Evolutionary conservation across 1,284 basidiomycete species (phyloP).

Genomic region (Golubevia pallescens): DNA sequence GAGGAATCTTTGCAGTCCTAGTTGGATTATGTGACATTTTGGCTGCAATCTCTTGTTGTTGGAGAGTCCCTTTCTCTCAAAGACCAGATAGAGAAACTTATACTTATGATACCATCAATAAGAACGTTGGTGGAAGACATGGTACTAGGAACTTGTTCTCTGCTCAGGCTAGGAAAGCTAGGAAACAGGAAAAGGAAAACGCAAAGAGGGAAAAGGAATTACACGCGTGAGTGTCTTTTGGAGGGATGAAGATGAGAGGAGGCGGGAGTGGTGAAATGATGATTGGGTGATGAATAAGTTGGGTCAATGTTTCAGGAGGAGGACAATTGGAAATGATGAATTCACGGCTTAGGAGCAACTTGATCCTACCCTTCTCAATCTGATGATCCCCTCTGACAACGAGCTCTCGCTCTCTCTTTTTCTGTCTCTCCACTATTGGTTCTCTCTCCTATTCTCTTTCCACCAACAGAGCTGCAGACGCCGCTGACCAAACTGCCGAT

Average conservation of each 20-base stretch:
- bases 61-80: conserved; percentile 33
- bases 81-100: conserved; percentile 31
- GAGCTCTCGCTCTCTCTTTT: neutral
- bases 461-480: no score
- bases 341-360: neutral
- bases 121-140: conserved; percentile 21
- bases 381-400: neutral
- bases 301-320: neutral
- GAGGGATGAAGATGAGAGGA: no score
- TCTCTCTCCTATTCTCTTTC: no score
- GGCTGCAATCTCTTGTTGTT: conserved; percentile 45
- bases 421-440: neutral
- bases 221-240: no score
- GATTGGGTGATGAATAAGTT: no score
- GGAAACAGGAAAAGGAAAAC: conserved; percentile 8
- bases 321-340: neutral
- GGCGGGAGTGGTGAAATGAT: no score
- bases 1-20: conserved; percentile 33
- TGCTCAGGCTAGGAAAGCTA: conserved; percentile 19
- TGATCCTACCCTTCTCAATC: neutral
- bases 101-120: conserved; percentile 13
- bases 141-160: conserved; percentile 24
- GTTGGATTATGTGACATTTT: conserved; percentile 46
- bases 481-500: no score
- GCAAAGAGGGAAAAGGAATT: no score